A percentile compares a stretch with the other conserved stretches of the same genome.
Evolutionary conservation across 805 yeast species (phyloP).

Genomic region (Yarrowia sp.): DNA sequence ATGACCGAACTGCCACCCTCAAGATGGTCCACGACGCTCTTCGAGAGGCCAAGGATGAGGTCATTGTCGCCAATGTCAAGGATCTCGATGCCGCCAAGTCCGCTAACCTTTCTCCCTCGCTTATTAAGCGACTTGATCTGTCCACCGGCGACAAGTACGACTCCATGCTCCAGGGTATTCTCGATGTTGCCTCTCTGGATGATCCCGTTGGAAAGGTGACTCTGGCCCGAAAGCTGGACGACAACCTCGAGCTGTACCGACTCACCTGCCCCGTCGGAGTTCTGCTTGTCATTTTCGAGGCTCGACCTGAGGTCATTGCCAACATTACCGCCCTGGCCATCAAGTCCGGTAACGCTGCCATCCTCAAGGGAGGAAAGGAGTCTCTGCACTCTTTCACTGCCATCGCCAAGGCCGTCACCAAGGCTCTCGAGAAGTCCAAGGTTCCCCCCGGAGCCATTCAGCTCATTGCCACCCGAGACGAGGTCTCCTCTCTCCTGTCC

Average conservation of each 20-base stretch:
- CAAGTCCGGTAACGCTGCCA: constrained; percentile 95
- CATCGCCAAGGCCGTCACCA: constrained; percentile 69
- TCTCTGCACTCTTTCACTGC: constrained; percentile 78
- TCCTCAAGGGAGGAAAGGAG: constrained; percentile 96
- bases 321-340: constrained; percentile 93
- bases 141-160: constrained; percentile 82
- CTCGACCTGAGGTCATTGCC: constrained; percentile 98
- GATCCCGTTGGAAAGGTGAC: constrained; percentile 93
- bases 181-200: constrained; percentile 82
- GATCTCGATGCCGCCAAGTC: constrained; percentile 71
- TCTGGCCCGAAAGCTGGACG: constrained; percentile 81
- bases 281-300: constrained; percentile 85
- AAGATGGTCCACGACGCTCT: constrained; percentile 70
- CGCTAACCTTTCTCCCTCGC: constrained; percentile 62
- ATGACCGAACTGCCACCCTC: constrained; percentile 70
- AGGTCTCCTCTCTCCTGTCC: constrained; percentile 75
- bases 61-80: constrained; percentile 66
- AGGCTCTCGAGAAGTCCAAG: constrained; percentile 57
- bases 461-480: constrained; percentile 83
- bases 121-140: constrained; percentile 81
- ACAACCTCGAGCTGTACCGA: constrained; percentile 77
- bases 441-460: constrained; percentile 84
- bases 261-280: constrained; percentile 95
- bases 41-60: constrained; percentile 53
- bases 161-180: constrained; percentile 88